Evolutionary conservation across 2,329 filamentous ascomycete species (phyloP).

Genomic region (Pseudodiploospora longispora): DNA sequence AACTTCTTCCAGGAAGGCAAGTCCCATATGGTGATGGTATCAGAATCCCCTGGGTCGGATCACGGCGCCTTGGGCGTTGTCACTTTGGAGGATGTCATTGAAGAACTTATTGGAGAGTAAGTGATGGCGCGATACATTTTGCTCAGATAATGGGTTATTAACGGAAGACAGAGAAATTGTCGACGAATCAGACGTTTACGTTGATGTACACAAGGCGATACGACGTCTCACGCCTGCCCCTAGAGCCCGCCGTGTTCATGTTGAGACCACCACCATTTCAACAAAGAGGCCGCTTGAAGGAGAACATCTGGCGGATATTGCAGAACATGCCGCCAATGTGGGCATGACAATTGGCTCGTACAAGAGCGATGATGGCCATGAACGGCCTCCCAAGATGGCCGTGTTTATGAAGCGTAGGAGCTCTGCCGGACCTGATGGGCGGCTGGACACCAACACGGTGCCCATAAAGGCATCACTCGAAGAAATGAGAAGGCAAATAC

Average conservation of each 20-base stretch:
- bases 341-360: constrained; percentile 26
- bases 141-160: constrained; percentile 4
- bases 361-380: constrained; percentile 29
- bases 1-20: constrained; percentile 99
- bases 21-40: constrained; percentile 96
- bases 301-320: constrained; percentile 29
- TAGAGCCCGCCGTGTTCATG: constrained; percentile 52
- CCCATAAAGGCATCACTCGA: constrained; percentile 52
- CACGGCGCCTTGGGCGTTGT: constrained; percentile 88
- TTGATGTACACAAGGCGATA: constrained; percentile 97
- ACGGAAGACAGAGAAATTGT: constrained; percentile 71
- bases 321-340: constrained; percentile 30
- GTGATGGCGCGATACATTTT: constrained; percentile 25
- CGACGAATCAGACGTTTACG: constrained; percentile 95
- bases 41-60: constrained; percentile 80
- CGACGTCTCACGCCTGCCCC: constrained; percentile 80
- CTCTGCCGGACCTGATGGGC: constrained; percentile 47
- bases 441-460: constrained; percentile 37
- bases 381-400: constrained; percentile 42
- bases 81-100: constrained; percentile 94
- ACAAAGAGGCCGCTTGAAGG: constrained; percentile 23
- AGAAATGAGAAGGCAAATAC: constrained; percentile 56
- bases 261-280: constrained; percentile 23
- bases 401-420: constrained; percentile 53
- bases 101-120: constrained; percentile 95